A percentile compares a stretch with the other conserved stretches of the same genome.
phyloP scores from a whole-genome alignment of 2,329 filamentous ascomycete genomes.

The Neobulgaria alba region DNA sequence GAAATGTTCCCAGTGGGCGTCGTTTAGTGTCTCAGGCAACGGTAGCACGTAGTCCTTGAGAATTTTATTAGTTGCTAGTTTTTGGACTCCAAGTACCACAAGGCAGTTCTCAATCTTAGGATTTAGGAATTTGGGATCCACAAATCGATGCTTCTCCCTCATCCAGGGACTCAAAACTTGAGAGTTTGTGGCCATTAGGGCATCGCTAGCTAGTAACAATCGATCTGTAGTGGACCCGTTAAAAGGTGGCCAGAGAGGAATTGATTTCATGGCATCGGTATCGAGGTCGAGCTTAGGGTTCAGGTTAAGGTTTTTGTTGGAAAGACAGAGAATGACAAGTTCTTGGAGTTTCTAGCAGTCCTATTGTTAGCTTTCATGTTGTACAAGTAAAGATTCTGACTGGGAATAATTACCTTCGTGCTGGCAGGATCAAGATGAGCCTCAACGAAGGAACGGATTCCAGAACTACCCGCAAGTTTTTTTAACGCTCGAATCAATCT shows the following conservation, averaged over 20 bases:
- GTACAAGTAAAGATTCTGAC: background rate
- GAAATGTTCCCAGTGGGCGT: constrained; percentile 4
- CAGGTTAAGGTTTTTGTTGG: background rate
- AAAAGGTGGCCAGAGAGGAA: constrained; percentile 17
- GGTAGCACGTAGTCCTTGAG: constrained; percentile 9
- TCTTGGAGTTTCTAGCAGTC: constrained; percentile 9
- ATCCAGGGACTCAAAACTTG: constrained; percentile 20
- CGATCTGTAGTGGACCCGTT: background rate
- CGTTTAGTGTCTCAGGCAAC: constrained; percentile 6
- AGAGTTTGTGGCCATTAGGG: constrained; percentile 11
- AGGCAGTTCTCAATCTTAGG: constrained; percentile 1
- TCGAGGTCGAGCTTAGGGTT: background rate
- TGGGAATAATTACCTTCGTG: constrained; percentile 7
- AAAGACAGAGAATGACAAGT: constrained; percentile 7
- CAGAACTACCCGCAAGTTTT: constrained; percentile 4
- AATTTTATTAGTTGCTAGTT: constrained; percentile 7
- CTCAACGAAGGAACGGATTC: constrained; percentile 3
- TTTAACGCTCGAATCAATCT: constrained; percentile 13
- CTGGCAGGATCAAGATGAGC: constrained; percentile 1
- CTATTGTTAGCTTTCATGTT: background rate
- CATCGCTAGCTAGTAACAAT: constrained; percentile 9
- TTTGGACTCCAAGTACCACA: constrained; percentile 5
- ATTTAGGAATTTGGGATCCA: constrained; percentile 7
- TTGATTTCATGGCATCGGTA: constrained; percentile 4
- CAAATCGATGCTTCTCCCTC: constrained; percentile 13